Evolutionary conservation across 768 basidiomycete genomes (phyloP), one percentile per base, ranked within the genome.

Genomic region (Psilocybe cyanescens): DNA sequence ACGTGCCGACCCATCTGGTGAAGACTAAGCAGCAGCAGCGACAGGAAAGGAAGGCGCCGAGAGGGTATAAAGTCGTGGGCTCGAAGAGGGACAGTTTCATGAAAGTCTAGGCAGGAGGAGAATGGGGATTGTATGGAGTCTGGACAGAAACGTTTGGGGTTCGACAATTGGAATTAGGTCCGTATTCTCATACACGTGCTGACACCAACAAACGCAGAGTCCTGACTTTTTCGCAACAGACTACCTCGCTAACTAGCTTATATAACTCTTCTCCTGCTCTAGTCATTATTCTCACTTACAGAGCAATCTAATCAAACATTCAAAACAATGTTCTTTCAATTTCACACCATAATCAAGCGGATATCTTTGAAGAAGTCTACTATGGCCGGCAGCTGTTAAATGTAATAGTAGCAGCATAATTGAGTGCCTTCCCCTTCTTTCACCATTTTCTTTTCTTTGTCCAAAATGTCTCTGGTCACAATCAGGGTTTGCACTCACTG

Each of bases 11-110:
- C 28, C 79, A 81, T 35, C 77, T 82, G 58, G 92, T 94, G 28
- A 81, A 82, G 76, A 89, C 86, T n/a, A 86, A 87, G 71, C 76
- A 83, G 63, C 81, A 92, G 75, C 87, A 89, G 78, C 81, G 86
- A 66, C 72, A 74, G 67, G 89, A 90, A 63, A 79, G 92, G 69
- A 86, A 81, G 72, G 84, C 91, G 8, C 74, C 81, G 9, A 78
- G 88, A 48, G 93, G 92, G 12, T 95, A 90, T 62, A 80, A 80
- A 52, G 84, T 93, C 17, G 73, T 83, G 46, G 78, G 79, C 8
- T 73, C 69, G 52, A 72, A 74, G 63, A 67, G 63, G 60, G 73
- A 70, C 19, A 61, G 66, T 28, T 73, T 79, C 45, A 72, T 80
- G 72, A 68, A 72, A 33, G 61, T 75, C 3, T 76, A 59, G 41